Base-by-base conservation (phyloP, 805 yeast genomes). In the Blastobotrys peoriensis region DNA sequence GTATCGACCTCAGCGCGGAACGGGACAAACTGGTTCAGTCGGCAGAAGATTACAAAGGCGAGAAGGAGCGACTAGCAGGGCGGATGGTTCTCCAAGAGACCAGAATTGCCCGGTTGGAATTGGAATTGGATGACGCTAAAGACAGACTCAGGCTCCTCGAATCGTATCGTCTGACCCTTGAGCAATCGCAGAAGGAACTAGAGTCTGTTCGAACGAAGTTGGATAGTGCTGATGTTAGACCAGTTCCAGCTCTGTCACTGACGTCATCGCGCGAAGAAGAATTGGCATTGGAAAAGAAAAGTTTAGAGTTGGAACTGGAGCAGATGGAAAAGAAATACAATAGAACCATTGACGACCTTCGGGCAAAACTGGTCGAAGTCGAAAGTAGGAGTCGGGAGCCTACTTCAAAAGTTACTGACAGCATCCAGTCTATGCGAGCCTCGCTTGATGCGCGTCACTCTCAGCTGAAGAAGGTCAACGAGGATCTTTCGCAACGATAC, bases 1-100 rank as follows among this genome's bases (percentile, higher is more conserved):
- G 58, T 30, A 48, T 46, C 4, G 47, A 44, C 3, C 48, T 59
- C 38, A 51, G 50, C 22, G 46, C 45, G n/a, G 55, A 55, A 30
- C 49, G 55, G 4, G 54, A 50, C 6, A 53, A 50, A 20, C 46
- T 56, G 9, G 41, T 53, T 8, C 41, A 46, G 17, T 54, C 54
- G 28, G 54, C 69, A 0, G 54, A 51, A 3, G 55, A 54, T 15
- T 63, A 62, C 36, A 54, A 56, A 25, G 43, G 36, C 1, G 64
- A 62, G 33, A 58, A 61, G 36, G 56, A 61, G n/a, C 41, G 55
- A 16, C 47, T 66, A 9, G 48, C 59, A 23, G 58, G 54, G 33
- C 52, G 58, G n/a, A 65, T 67, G 25, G 46, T 62, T 16, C 60
- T 56, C 18, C 61, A 62, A 30, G 61, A 58, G 36, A 51, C 52